A percentile compares a stretch with the other conserved stretches of the same genome.
Evolutionary conservation across 148 eudicot genomes (phyloP).

Genomic region (Spergularia bocconei): DNA sequence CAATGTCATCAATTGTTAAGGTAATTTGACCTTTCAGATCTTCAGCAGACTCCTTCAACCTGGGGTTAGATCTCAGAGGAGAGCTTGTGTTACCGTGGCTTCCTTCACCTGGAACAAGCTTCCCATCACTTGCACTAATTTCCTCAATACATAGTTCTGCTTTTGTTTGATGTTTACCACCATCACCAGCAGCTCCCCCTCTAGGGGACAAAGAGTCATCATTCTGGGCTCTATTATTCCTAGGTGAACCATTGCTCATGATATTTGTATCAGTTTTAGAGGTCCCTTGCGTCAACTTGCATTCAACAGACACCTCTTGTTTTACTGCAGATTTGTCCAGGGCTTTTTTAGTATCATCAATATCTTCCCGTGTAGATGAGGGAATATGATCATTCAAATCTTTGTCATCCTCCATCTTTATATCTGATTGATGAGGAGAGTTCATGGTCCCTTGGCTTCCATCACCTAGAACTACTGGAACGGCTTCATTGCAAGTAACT

Average conservation of each 20-base stretch:
- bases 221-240: slow-evolving; percentile 17
- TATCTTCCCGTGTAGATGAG: slow-evolving; percentile 13
- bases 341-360: slow-evolving; percentile 3
- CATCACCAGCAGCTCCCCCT: slow-evolving; percentile 20
- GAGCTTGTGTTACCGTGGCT: slow-evolving; percentile 13
- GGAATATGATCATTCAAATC: background rate
- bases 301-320: slow-evolving; percentile 15
- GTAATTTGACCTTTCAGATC: background rate
- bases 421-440: slow-evolving; percentile 17
- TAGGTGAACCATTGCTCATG: slow-evolving; percentile 1
- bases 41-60: slow-evolving; percentile 17
- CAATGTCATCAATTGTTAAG: slow-evolving; percentile 7
- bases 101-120: slow-evolving; percentile 16
- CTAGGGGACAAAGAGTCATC: slow-evolving; percentile 19
- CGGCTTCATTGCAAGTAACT: slow-evolving; percentile 4
- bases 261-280: slow-evolving; percentile 3
- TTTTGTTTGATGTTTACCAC: slow-evolving; percentile 11
- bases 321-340: slow-evolving; percentile 21
- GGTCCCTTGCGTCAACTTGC: slow-evolving; percentile 11
- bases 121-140: background rate
- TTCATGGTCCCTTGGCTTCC: slow-evolving; percentile 19
- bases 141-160: slow-evolving; percentile 14
- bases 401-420: slow-evolving; percentile 19
- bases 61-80: slow-evolving; percentile 14
- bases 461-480: slow-evolving; percentile 8